These are phyloP conservation scores for Ceratocystis albifundus DNA, from an alignment of 2,329 filamentous ascomycete genomes.

Conservation along the genomic window DNA sequence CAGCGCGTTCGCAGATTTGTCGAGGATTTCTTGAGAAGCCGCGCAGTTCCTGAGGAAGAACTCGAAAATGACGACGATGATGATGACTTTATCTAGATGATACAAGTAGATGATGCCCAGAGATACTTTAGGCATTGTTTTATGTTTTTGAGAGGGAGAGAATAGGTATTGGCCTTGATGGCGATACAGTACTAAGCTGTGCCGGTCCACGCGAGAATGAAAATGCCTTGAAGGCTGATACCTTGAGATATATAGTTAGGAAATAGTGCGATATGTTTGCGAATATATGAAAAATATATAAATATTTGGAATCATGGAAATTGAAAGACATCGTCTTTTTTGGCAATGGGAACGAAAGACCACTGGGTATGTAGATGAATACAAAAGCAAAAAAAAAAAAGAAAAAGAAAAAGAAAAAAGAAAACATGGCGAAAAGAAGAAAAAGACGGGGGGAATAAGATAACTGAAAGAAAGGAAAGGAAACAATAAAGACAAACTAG, in stretches of 20 bases:
- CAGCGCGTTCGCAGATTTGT: slow-evolving; percentile 18
- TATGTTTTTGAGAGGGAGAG: neutral
- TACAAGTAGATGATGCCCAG: neutral
- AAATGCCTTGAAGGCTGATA: neutral
- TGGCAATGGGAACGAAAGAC: neutral
- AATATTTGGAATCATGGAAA: neutral
- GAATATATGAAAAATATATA: neutral
- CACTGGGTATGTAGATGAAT: neutral
- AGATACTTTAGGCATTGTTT: no score
- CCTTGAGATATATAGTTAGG: neutral
- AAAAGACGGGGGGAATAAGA: neutral
- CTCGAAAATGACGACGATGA: slow-evolving; percentile 19
- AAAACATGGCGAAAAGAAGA: slow-evolving; percentile 9
- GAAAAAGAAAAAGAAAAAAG: neutral
- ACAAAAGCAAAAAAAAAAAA: slow-evolving; percentile 4
- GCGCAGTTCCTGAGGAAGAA: slow-evolving; percentile 16
- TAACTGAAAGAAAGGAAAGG: neutral
- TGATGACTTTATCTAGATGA: neutral
- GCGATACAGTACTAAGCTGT: neutral
- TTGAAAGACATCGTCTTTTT: neutral
- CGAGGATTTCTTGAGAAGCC: slow-evolving; percentile 16
- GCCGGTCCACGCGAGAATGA: neutral
- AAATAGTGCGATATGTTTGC: neutral
- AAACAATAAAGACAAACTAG: slow-evolving; percentile 6
- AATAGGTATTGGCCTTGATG: neutral